Base-by-base conservation (phyloP, 495 filamentous ascomycete species). In the Hyaloscypha finlandica region DNA sequence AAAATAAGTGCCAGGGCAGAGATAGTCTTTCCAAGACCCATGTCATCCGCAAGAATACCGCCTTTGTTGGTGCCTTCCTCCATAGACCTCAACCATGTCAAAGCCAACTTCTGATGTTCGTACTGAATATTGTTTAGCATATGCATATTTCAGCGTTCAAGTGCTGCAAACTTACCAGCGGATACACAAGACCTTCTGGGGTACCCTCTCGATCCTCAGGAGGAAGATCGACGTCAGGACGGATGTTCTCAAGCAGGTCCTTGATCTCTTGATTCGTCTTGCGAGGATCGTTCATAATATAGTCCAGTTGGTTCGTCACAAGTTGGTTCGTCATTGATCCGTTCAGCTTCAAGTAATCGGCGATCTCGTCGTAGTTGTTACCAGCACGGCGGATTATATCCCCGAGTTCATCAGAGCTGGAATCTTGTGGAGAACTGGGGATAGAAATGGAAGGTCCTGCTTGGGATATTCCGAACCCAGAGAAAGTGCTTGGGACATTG, bases 11-110 rank as follows among this genome's bases (percentile, higher is more conserved):
- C 88, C 29, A 99, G 81, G 19, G 92, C 87, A 68, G 94, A 91
- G 57, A 99, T 90, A 2, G 95, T 99, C 79, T 99, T 99, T 25
- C 95, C 95, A 11, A 99, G 82, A 12, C 95, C 95, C 95, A 99
- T 99, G 59, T 94, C 92, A 73, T 96, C 92, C 4, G 91, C 93
- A 56, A 95, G 83, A 68, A 97, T 92, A 12, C 92, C 93, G 45
- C 93, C 93, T 70, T 90, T 92, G 65, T 90, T 90, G 4, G 79
- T 82, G 16, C 89, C 86, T 57, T 90, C 85, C 76, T 97, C 93
- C 83, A 91, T 92, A 8, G 86, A 81, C 71, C 88, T 90, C 81
- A 96, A 85, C 93, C 93, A 97, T 0, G 86, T 81, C 51, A 97
- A 74, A 19, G 91, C 93, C 19, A 96, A 74, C 66, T 92, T 91